Evolutionary conservation across 768 basidiomycete genomes (phyloP), one percentile per base, ranked within the genome.

Genomic region (Boletus reticuloceps): DNA sequence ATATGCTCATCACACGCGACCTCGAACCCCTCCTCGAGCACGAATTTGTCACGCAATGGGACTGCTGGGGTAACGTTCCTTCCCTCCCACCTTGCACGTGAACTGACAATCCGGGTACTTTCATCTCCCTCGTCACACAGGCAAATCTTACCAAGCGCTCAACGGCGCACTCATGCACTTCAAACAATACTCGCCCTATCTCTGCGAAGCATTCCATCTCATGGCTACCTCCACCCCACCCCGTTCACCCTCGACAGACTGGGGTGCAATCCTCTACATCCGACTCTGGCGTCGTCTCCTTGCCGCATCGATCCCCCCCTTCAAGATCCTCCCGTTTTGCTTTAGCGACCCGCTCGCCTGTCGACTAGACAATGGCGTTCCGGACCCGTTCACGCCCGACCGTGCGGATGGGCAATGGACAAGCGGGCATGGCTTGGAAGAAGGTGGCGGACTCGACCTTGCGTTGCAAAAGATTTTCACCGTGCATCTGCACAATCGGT

Each of bases 11-110:
- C 58, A 96, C 93, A 39, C 77, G 96, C 43, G 89, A 93, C 72
- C 74, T 98, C 29, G 78, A 85, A 8, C 94, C 94, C 4, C 76
- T 98, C 53, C 77, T 89, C 8, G 95, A 97, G 68, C 89, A 92
- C 65, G 96, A 98, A 71, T 98, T 95, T 68, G 91, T 98, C 10
- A 95, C 92, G 1, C 94, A 98, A 69, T 98, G 96, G 96, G 96
- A 98, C 66, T 98, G 96, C 71, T 97, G 97, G 69, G 91, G 94
- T 95, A 70, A 59, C 12, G 40, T 6, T 16, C 47, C 48, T n/a
- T 46, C 39, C 6, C 27, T 31, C 29, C 22, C n/a, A 31, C 27
- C 19, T 16, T 32, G 14, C 25, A 25, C 29, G 32, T 36, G 17
- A 13, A 37, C 51, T 64, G 50, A 68, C 40, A 12, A 17, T 52